Conservation (phyloP, 208 protist genomes). For the Leishmania martiniquensis region DNA sequence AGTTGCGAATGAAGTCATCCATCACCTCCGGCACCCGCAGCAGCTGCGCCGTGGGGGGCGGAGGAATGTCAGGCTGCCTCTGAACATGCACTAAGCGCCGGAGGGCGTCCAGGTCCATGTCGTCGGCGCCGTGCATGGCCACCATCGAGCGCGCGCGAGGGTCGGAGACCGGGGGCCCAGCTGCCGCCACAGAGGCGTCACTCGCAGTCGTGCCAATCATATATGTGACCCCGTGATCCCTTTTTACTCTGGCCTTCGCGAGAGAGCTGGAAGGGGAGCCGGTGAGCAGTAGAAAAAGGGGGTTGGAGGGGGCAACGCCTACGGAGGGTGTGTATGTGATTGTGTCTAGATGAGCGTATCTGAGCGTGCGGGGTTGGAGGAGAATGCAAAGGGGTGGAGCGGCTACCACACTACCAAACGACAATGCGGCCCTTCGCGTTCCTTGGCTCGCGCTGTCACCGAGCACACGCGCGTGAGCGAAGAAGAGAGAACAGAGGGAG, state of each 20-base stretch:
- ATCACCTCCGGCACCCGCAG: slow-evolving; percentile 91
- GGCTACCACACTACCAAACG: background rate
- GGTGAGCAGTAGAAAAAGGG: background rate
- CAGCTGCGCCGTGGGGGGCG: slow-evolving; percentile 78
- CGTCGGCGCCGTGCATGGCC: slow-evolving; percentile 25
- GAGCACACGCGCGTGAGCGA: background rate
- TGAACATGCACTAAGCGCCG: slow-evolving; percentile 57
- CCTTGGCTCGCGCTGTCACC: background rate
- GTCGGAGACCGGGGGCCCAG: background rate
- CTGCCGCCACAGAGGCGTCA: background rate
- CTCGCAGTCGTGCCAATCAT: background rate
- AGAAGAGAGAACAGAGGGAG: background rate
- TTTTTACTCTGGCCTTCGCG: background rate
- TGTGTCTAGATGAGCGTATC: slow-evolving; percentile 2
- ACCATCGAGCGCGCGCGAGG: background rate
- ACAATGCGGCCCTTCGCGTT: background rate
- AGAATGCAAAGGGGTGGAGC: background rate
- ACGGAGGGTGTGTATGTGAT: background rate
- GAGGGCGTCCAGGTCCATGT: slow-evolving; percentile 71
- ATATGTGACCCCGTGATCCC: background rate
- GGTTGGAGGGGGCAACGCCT: background rate
- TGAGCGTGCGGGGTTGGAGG: background rate
- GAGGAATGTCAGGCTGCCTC: slow-evolving; percentile 55
- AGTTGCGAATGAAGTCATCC: slow-evolving; percentile 94
- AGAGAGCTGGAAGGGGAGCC: background rate